phyloP scores from a whole-genome alignment of 805 yeast genomes.

The Blastobotrys americana region DNA sequence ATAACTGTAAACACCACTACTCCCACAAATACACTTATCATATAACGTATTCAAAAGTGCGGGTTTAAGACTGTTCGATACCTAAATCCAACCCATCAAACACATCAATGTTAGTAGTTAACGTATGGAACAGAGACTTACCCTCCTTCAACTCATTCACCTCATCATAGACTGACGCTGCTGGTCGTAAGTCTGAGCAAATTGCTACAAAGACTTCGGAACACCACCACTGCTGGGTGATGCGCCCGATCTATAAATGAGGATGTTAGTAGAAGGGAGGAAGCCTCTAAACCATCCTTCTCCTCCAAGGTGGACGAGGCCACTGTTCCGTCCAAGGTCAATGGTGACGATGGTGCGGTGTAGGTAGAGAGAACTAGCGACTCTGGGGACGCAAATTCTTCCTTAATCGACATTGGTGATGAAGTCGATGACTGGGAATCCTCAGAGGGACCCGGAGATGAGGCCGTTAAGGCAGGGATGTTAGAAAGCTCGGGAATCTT shows the following conservation, averaged over 20 bases:
- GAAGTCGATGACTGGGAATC: background rate
- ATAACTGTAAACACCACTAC: background rate
- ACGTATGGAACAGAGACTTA: constrained; percentile 1
- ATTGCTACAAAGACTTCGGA: background rate
- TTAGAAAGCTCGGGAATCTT: constrained; percentile 2
- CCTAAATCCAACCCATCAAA: background rate
- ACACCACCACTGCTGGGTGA: constrained; percentile 29
- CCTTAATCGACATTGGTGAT: constrained; percentile 8
- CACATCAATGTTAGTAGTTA: background rate
- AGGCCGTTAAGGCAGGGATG: constrained; percentile 3
- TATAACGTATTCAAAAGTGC: too few species aligned
- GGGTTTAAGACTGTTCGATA: background rate
- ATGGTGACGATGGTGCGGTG: constrained; percentile 15
- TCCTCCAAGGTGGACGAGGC: constrained; percentile 5
- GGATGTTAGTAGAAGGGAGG: constrained; percentile 6
- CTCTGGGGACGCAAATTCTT: constrained; percentile 17
- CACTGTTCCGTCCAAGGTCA: constrained; percentile 1
- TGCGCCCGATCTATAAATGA: constrained; percentile 22
- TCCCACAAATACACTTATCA: too few species aligned
- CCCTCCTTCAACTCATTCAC: constrained; percentile 1
- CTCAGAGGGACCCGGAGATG: background rate
- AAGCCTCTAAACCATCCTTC: background rate
- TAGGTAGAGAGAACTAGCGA: constrained; percentile 15
- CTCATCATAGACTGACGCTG: constrained; percentile 22
- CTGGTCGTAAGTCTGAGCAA: constrained; percentile 15